Evolutionary conservation across 805 yeast species (phyloP).

Genomic region (Kurtzmaniella fragi): DNA sequence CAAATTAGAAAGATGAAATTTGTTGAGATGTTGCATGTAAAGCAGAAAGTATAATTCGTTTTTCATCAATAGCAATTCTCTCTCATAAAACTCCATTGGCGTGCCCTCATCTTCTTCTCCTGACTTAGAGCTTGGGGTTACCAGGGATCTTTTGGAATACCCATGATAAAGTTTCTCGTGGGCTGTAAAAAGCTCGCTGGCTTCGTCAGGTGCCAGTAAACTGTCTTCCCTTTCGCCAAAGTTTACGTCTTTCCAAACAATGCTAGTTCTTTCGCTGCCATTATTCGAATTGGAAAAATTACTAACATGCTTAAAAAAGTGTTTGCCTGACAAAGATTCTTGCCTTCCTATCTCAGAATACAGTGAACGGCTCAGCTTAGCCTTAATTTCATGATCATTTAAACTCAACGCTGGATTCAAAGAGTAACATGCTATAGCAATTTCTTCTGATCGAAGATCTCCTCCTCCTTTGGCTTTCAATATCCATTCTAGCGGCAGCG

Average conservation of each 20-base stretch:
- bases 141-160: neutral
- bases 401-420: constrained; percentile 14
- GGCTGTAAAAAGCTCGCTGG: constrained; percentile 21
- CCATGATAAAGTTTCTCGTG: constrained; percentile 30
- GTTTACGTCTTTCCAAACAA: constrained; percentile 22
- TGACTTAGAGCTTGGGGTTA: neutral
- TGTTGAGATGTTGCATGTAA: constrained; percentile 45
- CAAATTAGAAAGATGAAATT: constrained; percentile 18
- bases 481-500: constrained; percentile 18
- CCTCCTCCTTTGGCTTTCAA: constrained; percentile 8
- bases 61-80: constrained; percentile 51
- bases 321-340: constrained; percentile 3
- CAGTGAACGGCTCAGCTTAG: neutral
- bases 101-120: constrained; percentile 10
- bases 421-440: constrained; percentile 18
- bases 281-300: constrained; percentile 3
- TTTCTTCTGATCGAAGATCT: constrained; percentile 15
- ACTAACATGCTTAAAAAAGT: neutral
- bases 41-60: constrained; percentile 61
- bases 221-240: constrained; percentile 7
- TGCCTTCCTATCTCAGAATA: neutral
- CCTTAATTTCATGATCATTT: neutral
- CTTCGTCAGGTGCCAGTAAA: too few relatives aligned
- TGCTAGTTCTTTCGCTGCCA: neutral
- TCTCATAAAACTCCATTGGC: constrained; percentile 43